phyloP scores from a whole-genome alignment of 805 yeast genomes.

The Candida ipomoeae region DNA sequence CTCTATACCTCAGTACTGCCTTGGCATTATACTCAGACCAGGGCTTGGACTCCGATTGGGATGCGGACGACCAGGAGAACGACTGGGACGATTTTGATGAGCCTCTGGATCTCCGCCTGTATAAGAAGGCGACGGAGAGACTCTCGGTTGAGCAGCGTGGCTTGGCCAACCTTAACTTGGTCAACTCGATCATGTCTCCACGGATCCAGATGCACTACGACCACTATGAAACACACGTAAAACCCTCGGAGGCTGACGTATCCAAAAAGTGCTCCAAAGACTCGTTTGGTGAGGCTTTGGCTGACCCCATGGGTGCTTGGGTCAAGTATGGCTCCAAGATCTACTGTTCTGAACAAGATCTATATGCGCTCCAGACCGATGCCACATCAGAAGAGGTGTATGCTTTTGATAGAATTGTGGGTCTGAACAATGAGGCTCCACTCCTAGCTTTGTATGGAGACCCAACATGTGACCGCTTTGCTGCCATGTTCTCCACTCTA shows the following conservation, averaged over 20 bases:
- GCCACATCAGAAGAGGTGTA: constrained; percentile 16
- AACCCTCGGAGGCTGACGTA: constrained; percentile 21
- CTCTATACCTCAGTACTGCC: constrained; percentile 7
- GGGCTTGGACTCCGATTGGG: constrained; percentile 12
- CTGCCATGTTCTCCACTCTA: constrained; percentile 54
- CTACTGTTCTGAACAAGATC: constrained; percentile 66
- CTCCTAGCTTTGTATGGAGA: constrained; percentile 66
- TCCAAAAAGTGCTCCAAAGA: constrained; percentile 24
- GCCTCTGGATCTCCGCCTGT: constrained; percentile 1
- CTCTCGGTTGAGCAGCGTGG: constrained; percentile 8
- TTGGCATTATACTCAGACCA: constrained; percentile 4
- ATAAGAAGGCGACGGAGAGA: neutral
- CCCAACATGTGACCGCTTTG: constrained; percentile 45
- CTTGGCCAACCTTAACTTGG: constrained; percentile 42
- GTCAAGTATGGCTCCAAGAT: constrained; percentile 47
- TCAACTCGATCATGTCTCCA: constrained; percentile 52
- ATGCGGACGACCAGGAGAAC: constrained; percentile 1
- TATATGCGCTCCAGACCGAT: constrained; percentile 69
- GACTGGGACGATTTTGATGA: neutral
- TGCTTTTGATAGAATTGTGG: constrained; percentile 65
- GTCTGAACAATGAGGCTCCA: constrained; percentile 46
- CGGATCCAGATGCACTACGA: constrained; percentile 61
- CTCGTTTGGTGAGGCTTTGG: constrained; percentile 29
- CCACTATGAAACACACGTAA: constrained; percentile 38
- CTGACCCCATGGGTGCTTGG: constrained; percentile 38